Evolutionary conservation across 169 alveolate genomes (phyloP), one percentile per base, ranked within the genome.

Genomic region (Blepharisma undulans): DNA sequence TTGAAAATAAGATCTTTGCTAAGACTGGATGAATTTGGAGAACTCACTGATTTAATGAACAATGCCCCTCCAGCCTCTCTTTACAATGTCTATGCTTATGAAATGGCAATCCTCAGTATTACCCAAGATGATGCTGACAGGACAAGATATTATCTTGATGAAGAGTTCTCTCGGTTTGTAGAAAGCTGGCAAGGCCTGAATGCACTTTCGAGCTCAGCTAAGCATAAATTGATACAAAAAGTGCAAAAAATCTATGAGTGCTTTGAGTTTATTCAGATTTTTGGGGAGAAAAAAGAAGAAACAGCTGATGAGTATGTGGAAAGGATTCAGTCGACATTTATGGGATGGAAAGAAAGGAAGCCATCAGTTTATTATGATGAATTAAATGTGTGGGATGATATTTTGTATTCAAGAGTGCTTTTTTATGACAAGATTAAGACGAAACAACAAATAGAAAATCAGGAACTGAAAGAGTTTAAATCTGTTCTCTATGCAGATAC

Each of bases 91-190:
- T 89, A 77, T 36, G 77, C 88, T 36, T 94, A 94, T 89, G 96
- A 96, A 66, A 89, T 93, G 88, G 92, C 97, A 32, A 36, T 94
- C 3, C 79, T 94, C 14, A 80, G 91, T 66, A 76, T 95, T 29
- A 91, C 95, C 32, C 93, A 92, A 79, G 91, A 95, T 60, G 98
- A 97, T 77, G 93, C 94, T 89, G 98, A 96, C 88, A 89, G 97
- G 91, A 95, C 98, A 6, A 89, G 96, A 74, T 96, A 93, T 85
- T 48, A 71, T 25, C 25, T 87, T 18, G 87, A 78, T 18, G 72
- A 84, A 12, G 91, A 86, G 14, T 86, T 86, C 34, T 19, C 84
- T 27, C 12, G 84, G 8, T 71, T 86, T 72, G 91, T 86, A 21
- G 91, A 86, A 72, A 60, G 72, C 25, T 86, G 91, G 72, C 84